These are phyloP conservation scores for Pseudogymnoascus pannorum DNA, from an alignment of 2,329 filamentous ascomycete genomes.

Conservation along the genomic window DNA sequence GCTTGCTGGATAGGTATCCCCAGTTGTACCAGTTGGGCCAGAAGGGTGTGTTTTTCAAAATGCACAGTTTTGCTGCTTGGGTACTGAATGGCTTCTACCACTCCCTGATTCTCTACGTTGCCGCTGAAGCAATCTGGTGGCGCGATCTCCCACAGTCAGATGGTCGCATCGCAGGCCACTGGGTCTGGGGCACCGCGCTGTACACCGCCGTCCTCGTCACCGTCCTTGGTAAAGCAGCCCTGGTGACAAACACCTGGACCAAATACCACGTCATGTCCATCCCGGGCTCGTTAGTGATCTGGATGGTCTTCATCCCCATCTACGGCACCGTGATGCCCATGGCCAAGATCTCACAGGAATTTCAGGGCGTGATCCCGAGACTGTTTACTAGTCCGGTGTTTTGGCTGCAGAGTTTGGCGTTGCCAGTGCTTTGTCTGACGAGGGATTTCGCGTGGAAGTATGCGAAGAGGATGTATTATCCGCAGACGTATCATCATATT, in stretches of 20 bases:
- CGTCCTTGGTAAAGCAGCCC: constrained; percentile 85
- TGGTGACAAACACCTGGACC: constrained; percentile 97
- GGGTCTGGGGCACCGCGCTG: constrained; percentile 94
- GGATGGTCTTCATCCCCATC: constrained; percentile 81
- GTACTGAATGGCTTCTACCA: constrained; percentile 93
- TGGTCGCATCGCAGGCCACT: constrained; percentile 81
- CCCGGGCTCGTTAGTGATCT: constrained; percentile 83
- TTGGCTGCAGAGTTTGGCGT: constrained; percentile 79
- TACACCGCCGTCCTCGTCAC: constrained; percentile 93
- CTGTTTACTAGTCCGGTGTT: constrained; percentile 78
- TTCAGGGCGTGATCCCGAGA: constrained; percentile 72
- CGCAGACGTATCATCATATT: constrained; percentile 93
- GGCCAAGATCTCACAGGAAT: constrained; percentile 74
- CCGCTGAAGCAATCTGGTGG: constrained; percentile 72
- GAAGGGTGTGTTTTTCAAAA: constrained; percentile 85
- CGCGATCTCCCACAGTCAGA: constrained; percentile 71
- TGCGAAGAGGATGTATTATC: constrained; percentile 91
- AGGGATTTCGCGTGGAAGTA: constrained; percentile 97
- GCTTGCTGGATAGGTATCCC: constrained; percentile 88
- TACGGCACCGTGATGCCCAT: constrained; percentile 84
- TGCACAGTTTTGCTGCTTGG: constrained; percentile 90
- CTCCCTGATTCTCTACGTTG: constrained; percentile 85
- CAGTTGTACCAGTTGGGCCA: constrained; percentile 93
- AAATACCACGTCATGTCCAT: constrained; percentile 97
- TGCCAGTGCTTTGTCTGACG: constrained; percentile 75